These are phyloP conservation scores for Phytopythium oedochilum DNA, from an alignment of 352 stramenopile species.

Conservation along the genomic window DNA sequence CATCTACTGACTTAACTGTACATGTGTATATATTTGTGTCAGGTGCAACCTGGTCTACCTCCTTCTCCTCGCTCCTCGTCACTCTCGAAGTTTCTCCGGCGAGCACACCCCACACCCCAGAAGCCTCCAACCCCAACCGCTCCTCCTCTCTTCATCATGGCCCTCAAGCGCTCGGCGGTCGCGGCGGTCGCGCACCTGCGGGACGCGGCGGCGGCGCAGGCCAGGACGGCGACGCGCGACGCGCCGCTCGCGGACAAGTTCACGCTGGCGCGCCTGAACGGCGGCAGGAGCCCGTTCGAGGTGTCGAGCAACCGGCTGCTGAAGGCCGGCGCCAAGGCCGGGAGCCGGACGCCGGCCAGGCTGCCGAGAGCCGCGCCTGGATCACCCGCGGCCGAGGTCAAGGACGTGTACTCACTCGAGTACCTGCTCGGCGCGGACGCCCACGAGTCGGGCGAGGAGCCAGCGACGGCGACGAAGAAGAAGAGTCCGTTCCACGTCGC, in stretches of 20 bases:
- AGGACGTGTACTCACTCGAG: constrained; percentile 62
- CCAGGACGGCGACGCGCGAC: constrained; percentile 13
- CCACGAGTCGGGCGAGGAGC: too few species aligned
- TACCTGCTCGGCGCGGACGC: constrained; percentile 47
- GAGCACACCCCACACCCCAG: not conserved
- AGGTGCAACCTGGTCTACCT: not conserved
- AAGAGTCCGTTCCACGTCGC: constrained; percentile 59
- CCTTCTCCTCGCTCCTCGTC: too few species aligned
- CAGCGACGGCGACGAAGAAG: constrained; percentile 14
- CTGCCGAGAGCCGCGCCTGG: not conserved
- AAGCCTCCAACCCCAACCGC: too few species aligned
- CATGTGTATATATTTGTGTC: not conserved
- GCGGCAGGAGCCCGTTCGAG: constrained; percentile 64
- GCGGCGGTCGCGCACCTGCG: constrained; percentile 1
- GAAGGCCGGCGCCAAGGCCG: constrained; percentile 19
- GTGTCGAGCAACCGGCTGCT: constrained; percentile 54
- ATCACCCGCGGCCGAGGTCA: constrained; percentile 26
- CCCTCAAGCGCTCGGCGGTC: not conserved
- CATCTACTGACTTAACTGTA: not conserved
- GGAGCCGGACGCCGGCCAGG: not conserved
- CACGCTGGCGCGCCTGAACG: constrained; percentile 57
- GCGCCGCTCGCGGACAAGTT: constrained; percentile 52
- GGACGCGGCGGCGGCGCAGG: not conserved
- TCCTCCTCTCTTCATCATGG: not conserved
- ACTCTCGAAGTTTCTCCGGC: not conserved